Conservation (phyloP, 768 basidiomycete genomes). For the Kwoniella dendrophila region DNA sequence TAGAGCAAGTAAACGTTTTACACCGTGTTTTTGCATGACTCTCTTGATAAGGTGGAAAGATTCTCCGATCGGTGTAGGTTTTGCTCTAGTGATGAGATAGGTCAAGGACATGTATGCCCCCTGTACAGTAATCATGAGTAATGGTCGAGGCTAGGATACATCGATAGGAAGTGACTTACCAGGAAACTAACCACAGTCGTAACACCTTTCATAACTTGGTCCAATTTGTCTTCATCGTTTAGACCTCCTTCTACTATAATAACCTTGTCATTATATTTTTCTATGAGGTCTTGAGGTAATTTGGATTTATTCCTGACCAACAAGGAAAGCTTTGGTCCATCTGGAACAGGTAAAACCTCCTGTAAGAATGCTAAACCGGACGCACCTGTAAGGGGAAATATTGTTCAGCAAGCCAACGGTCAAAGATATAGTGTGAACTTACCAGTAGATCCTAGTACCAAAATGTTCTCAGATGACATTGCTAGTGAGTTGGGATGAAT, state of each 20-base stretch:
- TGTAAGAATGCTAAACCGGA: slow-evolving; percentile 12
- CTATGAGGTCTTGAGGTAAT: slow-evolving; percentile 16
- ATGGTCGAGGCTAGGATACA: background rate
- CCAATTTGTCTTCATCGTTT: slow-evolving; percentile 7
- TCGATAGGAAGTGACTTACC: background rate
- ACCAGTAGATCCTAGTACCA: no score
- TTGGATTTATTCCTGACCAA: slow-evolving; percentile 8
- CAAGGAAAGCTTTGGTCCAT: slow-evolving; percentile 5
- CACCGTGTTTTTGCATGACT: slow-evolving; percentile 18
- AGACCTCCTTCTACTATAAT: slow-evolving; percentile 13
- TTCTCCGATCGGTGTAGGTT: slow-evolving; percentile 15
- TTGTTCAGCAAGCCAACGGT: no score
- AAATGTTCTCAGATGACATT: no score
- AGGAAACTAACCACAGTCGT: slow-evolving; percentile 12
- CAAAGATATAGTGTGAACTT: no score
- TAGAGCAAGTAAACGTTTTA: slow-evolving; percentile 4
- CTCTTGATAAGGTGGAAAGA: slow-evolving; percentile 12
- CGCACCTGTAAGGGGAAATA: slow-evolving; percentile 10
- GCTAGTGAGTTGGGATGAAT: no score
- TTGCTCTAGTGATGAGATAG: slow-evolving; percentile 7
- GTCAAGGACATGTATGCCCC: slow-evolving; percentile 12
- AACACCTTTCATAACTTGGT: slow-evolving; percentile 12
- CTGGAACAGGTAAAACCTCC: background rate
- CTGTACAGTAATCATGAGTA: background rate
- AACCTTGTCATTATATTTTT: background rate